Conservation (phyloP, 371 early-diverging fungal genomes). For the Rhizopus arrhizus region DNA sequence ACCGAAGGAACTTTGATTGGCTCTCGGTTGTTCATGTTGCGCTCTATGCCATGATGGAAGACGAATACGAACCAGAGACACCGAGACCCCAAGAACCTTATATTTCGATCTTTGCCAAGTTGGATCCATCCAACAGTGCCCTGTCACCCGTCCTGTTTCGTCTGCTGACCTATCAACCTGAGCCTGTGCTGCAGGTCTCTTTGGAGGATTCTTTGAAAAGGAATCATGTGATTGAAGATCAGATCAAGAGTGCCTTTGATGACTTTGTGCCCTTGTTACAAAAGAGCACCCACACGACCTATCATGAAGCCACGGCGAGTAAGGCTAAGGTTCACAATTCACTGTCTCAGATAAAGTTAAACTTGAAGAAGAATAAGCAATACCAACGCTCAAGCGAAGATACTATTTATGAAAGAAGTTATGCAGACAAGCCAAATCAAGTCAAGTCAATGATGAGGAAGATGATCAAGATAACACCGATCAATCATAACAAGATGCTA, state of each 20-base stretch:
- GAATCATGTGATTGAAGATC: conserved; percentile 11
- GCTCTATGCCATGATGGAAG: conserved; percentile 38
- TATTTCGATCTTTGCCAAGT: conserved; percentile 37
- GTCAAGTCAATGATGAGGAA: conserved; percentile 42
- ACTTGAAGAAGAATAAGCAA: conserved; percentile 11
- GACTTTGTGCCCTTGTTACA: conserved; percentile 29
- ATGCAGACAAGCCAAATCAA: conserved; percentile 27
- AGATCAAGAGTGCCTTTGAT: conserved; percentile 32
- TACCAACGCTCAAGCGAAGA: conserved; percentile 13
- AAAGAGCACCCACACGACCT: neutral
- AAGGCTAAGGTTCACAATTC: conserved; percentile 14
- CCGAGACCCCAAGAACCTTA: conserved; percentile 32
- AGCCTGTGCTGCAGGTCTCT: conserved; percentile 28
- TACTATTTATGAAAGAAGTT: neutral
- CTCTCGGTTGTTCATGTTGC: conserved; percentile 10
- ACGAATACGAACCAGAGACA: conserved; percentile 30
- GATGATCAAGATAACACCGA: conserved; percentile 30
- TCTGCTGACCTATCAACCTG: conserved; percentile 30
- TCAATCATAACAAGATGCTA: conserved; percentile 1
- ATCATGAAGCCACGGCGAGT: conserved; percentile 15
- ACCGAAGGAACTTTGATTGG: conserved; percentile 30
- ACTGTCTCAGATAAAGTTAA: conserved; percentile 17
- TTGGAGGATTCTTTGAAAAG: conserved; percentile 9
- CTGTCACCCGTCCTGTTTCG: conserved; percentile 39
- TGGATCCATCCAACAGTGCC: conserved; percentile 11